Evolutionary conservation across 331 rosid genomes (phyloP), one percentile per base, ranked within the genome.

Genomic region (Spiraea crenata): DNA sequence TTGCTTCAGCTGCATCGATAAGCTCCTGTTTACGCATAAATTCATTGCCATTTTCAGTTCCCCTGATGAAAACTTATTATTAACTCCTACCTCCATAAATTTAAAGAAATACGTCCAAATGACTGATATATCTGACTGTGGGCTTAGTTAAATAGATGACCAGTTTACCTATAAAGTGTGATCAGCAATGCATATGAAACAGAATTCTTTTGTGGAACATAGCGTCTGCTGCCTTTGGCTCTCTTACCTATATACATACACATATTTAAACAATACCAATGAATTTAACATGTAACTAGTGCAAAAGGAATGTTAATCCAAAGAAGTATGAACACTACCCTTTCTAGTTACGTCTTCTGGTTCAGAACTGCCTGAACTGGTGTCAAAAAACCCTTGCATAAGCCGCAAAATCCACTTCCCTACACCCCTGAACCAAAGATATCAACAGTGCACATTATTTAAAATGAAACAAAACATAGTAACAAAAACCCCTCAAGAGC

Each of bases 1-100:
- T 93, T 31, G 95, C 96, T 93, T 93, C 99, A 47, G 97, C 90
- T 63, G 92, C 97, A 77, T 87, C 99, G 34, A 91, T 86, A 71
- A 91, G 95, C 82, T 91, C 95, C 79, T 93, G 91, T 80, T 93
- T 93, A 72, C 56, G 88, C 97, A 93, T 93, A 77, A 84, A 91
- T 71, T 91, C 99, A 60, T 75, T 86, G 82, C 90, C 96, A 73
- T 73, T 79, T 83, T 86, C 71, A 69, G 89, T 85, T 72, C 89
- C 92, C 95, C 96, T 93, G 73, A 48, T 31, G 74, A 70, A 45
- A 67, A 67, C 59, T 55, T 49, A 65, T 37, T 73, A 47, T 52
- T 72, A 69, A 56, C 58, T 46, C 69, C 47, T 42, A 40, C 75
- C 64, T 52, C 47, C 68, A 62, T 66, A 39, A 73, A 9, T 31